Conservation (phyloP, 2,329 filamentous ascomycete genomes). For the Claviceps pusilla region DNA sequence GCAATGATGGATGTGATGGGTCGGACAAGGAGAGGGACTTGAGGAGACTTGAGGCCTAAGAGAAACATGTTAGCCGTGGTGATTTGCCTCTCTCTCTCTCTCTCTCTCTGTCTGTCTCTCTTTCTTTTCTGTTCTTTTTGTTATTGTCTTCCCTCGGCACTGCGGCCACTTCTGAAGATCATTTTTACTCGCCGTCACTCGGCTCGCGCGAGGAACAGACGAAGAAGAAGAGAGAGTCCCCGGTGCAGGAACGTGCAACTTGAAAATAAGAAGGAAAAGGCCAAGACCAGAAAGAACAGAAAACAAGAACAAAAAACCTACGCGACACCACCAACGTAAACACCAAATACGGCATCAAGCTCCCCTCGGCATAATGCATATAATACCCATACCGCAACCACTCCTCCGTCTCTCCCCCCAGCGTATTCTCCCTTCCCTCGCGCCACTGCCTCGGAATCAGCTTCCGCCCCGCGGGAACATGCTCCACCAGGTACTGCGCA, state of each 20-base stretch:
- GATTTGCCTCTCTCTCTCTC: background rate
- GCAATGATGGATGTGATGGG: slow-evolving; percentile 34
- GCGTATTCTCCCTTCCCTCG: slow-evolving; percentile 39
- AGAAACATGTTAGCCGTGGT: background rate
- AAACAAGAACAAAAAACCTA: slow-evolving; percentile 15
- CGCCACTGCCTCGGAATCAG: slow-evolving; percentile 40
- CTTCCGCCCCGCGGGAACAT: slow-evolving; percentile 30
- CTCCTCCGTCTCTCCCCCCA: slow-evolving; percentile 45
- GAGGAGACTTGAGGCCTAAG: slow-evolving; percentile 27
- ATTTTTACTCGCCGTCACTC: background rate
- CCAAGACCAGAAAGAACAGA: background rate
- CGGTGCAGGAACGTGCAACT: background rate
- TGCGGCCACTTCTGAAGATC: background rate
- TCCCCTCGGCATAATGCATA: slow-evolving; percentile 77
- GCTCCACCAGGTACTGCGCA: slow-evolving; percentile 65
- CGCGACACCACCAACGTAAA: slow-evolving; percentile 44
- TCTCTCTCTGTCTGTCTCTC: background rate
- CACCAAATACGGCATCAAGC: slow-evolving; percentile 58
- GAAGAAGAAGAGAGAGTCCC: background rate
- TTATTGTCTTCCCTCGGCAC: background rate
- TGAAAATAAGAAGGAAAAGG: background rate
- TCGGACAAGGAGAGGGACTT: slow-evolving; percentile 37
- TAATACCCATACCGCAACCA: slow-evolving; percentile 50
- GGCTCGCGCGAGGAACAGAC: background rate
- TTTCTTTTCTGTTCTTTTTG: background rate